phyloP scores from a whole-genome alignment of 2,329 filamentous ascomycete genomes.

The Clonostachys sp. region DNA sequence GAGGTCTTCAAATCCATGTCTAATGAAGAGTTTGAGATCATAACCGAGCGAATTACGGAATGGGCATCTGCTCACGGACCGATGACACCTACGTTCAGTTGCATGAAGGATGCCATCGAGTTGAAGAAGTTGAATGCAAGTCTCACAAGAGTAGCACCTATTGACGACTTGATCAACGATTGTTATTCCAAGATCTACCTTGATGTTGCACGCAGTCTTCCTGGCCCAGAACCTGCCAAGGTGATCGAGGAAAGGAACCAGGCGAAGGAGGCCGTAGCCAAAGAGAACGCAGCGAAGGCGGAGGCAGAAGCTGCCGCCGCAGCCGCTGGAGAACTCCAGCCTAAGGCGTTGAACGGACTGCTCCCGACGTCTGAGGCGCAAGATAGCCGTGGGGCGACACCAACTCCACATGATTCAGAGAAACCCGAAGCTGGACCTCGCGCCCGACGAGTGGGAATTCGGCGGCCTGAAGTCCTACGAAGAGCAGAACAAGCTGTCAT shows the following conservation, averaged over 20 bases:
- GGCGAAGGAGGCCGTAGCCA: constrained; percentile 25
- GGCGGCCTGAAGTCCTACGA: constrained; percentile 53
- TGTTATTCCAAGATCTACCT: constrained; percentile 76
- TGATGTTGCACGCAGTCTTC: constrained; percentile 57
- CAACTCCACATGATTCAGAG: constrained; percentile 29
- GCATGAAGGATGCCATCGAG: constrained; percentile 54
- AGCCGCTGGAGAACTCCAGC: constrained; percentile 16
- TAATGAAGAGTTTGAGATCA: constrained; percentile 53
- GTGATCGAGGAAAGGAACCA: constrained; percentile 40
- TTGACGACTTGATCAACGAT: constrained; percentile 93
- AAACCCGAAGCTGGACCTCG: constrained; percentile 34
- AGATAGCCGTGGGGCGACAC: constrained; percentile 24
- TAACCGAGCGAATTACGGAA: constrained; percentile 48
- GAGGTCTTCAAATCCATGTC: constrained; percentile 51
- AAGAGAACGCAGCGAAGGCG: constrained; percentile 21
- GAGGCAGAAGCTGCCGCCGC: constrained; percentile 27
- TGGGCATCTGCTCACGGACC: constrained; percentile 40
- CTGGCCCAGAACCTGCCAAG: constrained; percentile 39
- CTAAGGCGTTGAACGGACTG: constrained; percentile 29
- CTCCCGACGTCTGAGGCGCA: constrained; percentile 35
- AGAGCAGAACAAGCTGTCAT: constrained; percentile 56
- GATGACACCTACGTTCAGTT: constrained; percentile 38
- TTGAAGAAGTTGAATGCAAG: constrained; percentile 74
- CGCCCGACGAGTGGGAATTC: constrained; percentile 36
- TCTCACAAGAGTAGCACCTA: constrained; percentile 77